phyloP scores from a whole-genome alignment of 208 protist genomes.

The Acanthamoeba royreba region DNA sequence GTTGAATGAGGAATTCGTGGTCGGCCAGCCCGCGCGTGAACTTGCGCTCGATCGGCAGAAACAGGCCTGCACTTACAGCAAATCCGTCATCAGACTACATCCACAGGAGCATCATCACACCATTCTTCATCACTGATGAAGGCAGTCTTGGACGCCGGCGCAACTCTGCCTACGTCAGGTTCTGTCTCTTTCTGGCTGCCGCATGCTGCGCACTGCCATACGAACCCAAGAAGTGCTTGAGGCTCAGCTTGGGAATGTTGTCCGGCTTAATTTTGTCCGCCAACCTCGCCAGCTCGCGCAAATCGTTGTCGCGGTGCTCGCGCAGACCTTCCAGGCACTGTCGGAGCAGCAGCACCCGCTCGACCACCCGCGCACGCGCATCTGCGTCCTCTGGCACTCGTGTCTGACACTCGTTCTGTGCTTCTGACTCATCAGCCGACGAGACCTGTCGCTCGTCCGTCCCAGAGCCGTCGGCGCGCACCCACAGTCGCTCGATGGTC shows the following conservation, averaged over 20 bases:
- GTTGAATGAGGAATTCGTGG: slow-evolving; percentile 9
- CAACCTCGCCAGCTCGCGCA: background rate
- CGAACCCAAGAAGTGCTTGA: slow-evolving; percentile 9
- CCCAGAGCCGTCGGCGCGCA: background rate
- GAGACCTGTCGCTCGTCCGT: too few relatives aligned
- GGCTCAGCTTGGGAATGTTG: background rate
- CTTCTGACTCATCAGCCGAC: too few relatives aligned
- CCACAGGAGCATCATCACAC: background rate
- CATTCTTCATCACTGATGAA: too few relatives aligned
- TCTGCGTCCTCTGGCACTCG: background rate
- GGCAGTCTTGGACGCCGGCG: too few relatives aligned
- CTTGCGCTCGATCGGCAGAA: slow-evolving; percentile 7
- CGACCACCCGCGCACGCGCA: background rate
- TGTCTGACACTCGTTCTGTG: background rate
- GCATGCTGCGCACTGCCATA: background rate
- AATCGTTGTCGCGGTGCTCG: background rate
- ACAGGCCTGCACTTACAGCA: background rate
- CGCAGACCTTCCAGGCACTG: background rate
- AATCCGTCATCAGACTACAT: too few relatives aligned
- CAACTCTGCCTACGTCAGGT: background rate
- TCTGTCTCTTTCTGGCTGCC: background rate
- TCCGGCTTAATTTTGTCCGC: background rate
- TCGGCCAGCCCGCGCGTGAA: background rate
- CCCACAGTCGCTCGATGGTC: background rate
- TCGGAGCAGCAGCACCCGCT: background rate